Percentiles rank a stretch among this genome's conserved stretches.
These are phyloP conservation scores for Aspergillus flavus DNA, from an alignment of 2,329 filamentous ascomycete genomes.

Conservation along the genomic window DNA sequence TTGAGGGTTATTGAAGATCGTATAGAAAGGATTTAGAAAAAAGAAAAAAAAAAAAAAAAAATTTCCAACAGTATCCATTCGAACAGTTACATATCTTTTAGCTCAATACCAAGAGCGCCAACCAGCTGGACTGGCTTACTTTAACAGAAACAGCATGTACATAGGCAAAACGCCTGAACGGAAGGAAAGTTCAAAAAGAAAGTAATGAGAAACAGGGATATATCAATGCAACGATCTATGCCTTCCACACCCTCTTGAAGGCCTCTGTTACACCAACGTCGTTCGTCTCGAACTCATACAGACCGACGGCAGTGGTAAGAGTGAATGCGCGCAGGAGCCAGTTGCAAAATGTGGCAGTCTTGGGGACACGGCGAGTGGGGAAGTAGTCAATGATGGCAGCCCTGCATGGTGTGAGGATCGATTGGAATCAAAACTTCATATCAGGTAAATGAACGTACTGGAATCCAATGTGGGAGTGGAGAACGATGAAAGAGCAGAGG, in stretches of 20 bases:
- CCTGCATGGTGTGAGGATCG: slow-evolving; percentile 40
- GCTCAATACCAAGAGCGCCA: slow-evolving; percentile 20
- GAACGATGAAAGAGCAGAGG: slow-evolving; percentile 77
- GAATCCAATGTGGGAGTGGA: slow-evolving; percentile 96
- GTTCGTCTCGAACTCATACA: slow-evolving; percentile 99
- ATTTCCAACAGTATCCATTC: slow-evolving; percentile 6
- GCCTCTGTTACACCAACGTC: slow-evolving; percentile 93
- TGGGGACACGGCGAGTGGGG: slow-evolving; percentile 70
- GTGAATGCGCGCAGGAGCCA: slow-evolving; percentile 82
- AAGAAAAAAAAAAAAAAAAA: neutral
- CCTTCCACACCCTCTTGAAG: slow-evolving; percentile 86
- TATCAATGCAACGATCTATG: slow-evolving; percentile 47
- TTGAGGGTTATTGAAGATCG: neutral
- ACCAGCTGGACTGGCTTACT: slow-evolving; percentile 16
- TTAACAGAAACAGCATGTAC: slow-evolving; percentile 35
- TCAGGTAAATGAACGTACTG: slow-evolving; percentile 57
- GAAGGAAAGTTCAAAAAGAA: slow-evolving; percentile 28
- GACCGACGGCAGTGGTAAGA: slow-evolving; percentile 76
- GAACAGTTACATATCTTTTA: slow-evolving; percentile 25
- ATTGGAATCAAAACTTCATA: neutral
- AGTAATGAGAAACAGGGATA: slow-evolving; percentile 26
- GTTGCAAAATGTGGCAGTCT: slow-evolving; percentile 65
- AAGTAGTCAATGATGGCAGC: slow-evolving; percentile 89
- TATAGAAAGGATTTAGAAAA: neutral
- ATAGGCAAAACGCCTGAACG: slow-evolving; percentile 36